Evolutionary conservation across 257 asterid species (phyloP).

Genomic region (Coffea canephora): DNA sequence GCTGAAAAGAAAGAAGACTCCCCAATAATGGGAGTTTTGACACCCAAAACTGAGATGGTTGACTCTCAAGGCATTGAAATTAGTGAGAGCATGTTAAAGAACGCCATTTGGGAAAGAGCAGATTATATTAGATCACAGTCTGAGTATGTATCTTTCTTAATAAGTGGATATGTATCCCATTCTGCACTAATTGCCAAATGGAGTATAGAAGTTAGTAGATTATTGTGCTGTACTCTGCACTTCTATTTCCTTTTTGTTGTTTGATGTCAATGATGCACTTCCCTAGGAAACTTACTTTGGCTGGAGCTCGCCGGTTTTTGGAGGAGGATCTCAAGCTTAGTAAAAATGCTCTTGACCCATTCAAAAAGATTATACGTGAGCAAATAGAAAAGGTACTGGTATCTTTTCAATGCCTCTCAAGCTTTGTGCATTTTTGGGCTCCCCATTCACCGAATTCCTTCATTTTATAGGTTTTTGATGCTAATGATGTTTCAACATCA

Average conservation of each 20-base stretch:
- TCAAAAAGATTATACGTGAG: conserved; percentile 58
- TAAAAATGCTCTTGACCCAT: conserved; percentile 64
- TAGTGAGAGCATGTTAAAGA: conserved; percentile 58
- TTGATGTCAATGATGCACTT: conserved; percentile 19
- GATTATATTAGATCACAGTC: conserved; percentile 67
- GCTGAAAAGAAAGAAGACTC: conserved; percentile 72
- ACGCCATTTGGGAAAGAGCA: conserved; percentile 73
- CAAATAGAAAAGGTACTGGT: conserved; percentile 64
- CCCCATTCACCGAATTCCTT: conserved; percentile 4
- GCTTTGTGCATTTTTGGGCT: conserved; percentile 3
- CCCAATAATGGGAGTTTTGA: conserved; percentile 82
- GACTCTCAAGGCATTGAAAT: conserved; percentile 37
- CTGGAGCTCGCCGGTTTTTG: conserved; percentile 76
- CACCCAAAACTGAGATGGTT: conserved; percentile 45
- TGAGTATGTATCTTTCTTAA: conserved; percentile 46
- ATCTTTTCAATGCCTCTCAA: conserved; percentile 1
- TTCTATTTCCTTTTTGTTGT: conserved; percentile 3
- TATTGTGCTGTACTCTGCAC: neutral
- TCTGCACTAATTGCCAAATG: neutral
- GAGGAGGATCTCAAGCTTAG: conserved; percentile 88
- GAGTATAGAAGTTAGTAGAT: neutral
- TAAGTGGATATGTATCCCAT: neutral
- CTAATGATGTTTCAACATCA: conserved; percentile 44
- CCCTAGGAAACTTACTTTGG: conserved; percentile 65
- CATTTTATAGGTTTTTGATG: conserved; percentile 46